phyloP scores from a whole-genome alignment of 2,329 filamentous ascomycete species.

The Calonectria honghensis region DNA sequence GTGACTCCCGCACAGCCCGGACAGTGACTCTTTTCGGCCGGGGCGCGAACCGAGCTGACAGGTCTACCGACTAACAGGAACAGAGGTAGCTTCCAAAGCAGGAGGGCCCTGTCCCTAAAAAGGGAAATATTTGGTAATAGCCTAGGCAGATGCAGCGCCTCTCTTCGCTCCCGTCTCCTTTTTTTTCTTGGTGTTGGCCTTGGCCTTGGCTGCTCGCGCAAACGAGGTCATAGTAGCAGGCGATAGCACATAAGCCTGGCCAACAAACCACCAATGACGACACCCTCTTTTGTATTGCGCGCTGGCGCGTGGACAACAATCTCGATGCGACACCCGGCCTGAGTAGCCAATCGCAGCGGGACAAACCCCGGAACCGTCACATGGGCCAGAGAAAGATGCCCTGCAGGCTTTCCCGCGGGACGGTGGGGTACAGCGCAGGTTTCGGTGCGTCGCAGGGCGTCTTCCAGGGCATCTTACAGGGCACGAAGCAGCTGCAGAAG shows the following conservation, averaged over 20 bases:
- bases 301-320: conserved; percentile 36
- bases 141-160: conserved; percentile 28
- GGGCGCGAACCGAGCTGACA: conserved; percentile 45
- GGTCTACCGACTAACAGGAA: neutral
- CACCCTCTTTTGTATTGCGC: conserved; percentile 28
- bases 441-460: conserved; percentile 10
- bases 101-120: neutral
- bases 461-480: conserved; percentile 19
- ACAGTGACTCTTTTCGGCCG: conserved; percentile 44
- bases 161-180: neutral
- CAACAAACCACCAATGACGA: conserved; percentile 32
- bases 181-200: neutral
- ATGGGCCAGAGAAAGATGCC: conserved; percentile 31
- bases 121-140: neutral
- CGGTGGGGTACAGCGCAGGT: conserved; percentile 25
- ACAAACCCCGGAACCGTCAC: conserved; percentile 19
- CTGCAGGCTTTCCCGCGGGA: conserved; percentile 28
- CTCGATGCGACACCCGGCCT: conserved; percentile 30
- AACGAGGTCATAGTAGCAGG: conserved; percentile 10
- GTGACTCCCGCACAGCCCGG: conserved; percentile 42
- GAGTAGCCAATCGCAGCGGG: conserved; percentile 26
- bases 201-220: neutral
- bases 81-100: neutral
- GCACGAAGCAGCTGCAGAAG: neutral
- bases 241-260: neutral